Evolutionary conservation across 306 rosid species (phyloP).

Genomic region (Cucumis cinereus): DNA sequence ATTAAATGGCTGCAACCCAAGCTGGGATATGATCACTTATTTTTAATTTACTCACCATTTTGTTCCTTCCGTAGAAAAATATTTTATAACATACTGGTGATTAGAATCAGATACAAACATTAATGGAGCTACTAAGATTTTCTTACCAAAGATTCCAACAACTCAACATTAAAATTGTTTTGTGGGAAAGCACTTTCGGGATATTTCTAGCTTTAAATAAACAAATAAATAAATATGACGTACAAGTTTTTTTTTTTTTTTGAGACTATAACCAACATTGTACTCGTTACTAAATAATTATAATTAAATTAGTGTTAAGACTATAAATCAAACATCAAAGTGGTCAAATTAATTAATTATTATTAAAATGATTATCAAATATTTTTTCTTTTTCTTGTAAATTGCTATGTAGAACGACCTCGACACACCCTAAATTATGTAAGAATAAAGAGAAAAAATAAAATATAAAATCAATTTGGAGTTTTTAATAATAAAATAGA

Average conservation of each 20-base stretch:
- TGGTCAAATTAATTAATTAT: no score
- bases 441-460: background rate
- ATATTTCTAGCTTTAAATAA: background rate
- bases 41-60: background rate
- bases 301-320: background rate
- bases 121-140: background rate
- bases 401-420: no score
- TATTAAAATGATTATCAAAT: no score
- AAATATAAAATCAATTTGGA: no score
- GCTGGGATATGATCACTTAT: background rate
- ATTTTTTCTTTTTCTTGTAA: no score
- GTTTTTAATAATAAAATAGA: background rate
- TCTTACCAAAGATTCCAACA: background rate
- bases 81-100: background rate
- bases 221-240: background rate
- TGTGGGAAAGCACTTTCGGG: background rate
- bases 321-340: background rate
- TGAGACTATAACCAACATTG: no score
- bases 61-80: background rate
- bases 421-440: background rate
- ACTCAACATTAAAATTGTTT: background rate
- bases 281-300: background rate
- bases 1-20: background rate
- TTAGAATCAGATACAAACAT: background rate
- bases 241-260: no score